phyloP scores from a whole-genome alignment of 192 early-diverging fungal species.

The Jimgerdemannia flammicorona region DNA sequence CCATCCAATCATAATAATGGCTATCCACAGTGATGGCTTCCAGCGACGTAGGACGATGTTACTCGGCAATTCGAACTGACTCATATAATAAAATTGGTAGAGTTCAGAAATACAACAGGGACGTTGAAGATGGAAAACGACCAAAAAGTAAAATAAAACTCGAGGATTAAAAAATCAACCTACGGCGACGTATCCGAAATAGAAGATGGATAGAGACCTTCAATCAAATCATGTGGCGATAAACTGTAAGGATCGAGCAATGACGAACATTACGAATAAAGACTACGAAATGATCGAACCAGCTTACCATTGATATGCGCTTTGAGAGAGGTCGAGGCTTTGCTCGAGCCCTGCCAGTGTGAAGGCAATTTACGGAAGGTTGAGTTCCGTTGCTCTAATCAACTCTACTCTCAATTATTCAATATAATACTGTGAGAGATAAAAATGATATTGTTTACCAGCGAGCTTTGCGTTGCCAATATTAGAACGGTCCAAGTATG shows the following conservation, averaged over 20 bases:
- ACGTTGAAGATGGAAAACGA: not conserved
- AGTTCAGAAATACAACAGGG: not conserved
- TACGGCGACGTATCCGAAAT: conserved; percentile 51
- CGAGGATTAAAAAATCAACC: not conserved
- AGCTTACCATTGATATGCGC: conserved; percentile 44
- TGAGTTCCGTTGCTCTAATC: not conserved
- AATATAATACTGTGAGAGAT: not conserved
- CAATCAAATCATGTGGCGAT: not conserved
- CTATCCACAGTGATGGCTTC: conserved; percentile 38
- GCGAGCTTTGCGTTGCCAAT: conserved; percentile 43
- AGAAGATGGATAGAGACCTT: conserved; percentile 47
- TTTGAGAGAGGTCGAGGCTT: conserved; percentile 29
- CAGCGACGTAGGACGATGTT: conserved; percentile 48
- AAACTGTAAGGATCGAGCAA: not conserved
- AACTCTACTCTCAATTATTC: not conserved
- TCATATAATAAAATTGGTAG: not conserved
- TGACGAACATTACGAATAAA: not conserved
- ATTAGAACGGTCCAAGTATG: conserved; percentile 42
- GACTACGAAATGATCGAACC: not conserved
- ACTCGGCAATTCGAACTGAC: conserved; percentile 56
- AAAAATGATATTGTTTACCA: not conserved
- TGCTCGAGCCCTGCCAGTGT: conserved; percentile 17
- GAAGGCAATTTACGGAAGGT: not conserved
- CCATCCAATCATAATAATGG: conserved; percentile 38
- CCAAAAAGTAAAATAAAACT: not conserved